phyloP scores from a whole-genome alignment of 352 stramenopile genomes.

The Pythium monospermum region DNA sequence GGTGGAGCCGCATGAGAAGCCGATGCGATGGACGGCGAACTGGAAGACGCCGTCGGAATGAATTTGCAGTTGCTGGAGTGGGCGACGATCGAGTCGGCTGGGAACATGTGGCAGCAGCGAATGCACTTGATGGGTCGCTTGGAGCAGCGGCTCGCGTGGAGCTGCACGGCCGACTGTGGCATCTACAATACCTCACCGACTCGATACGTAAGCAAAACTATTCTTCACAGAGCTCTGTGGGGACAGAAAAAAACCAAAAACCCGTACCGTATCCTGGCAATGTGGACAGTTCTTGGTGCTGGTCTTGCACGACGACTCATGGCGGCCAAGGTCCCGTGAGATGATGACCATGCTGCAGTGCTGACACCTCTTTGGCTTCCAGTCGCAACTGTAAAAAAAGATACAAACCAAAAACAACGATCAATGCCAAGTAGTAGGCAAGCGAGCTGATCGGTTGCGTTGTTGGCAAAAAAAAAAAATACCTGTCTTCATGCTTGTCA shows the following conservation, averaged over 20 bases:
- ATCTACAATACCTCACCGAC: constrained; percentile 32
- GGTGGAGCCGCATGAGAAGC: neutral
- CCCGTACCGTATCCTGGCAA: constrained; percentile 60
- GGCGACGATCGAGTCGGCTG: constrained; percentile 62
- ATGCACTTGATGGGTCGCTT: constrained; percentile 83
- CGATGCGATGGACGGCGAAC: neutral
- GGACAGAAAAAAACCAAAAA: no score
- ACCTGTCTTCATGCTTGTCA: constrained; percentile 62
- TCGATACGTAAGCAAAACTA: no score
- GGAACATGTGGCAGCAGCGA: constrained; percentile 72
- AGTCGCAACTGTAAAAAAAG: constrained; percentile 53
- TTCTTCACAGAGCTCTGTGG: no score
- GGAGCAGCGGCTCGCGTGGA: constrained; percentile 51
- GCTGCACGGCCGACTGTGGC: constrained; percentile 33
- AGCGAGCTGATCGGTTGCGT: no score
- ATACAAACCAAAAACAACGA: no score
- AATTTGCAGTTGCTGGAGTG: constrained; percentile 73
- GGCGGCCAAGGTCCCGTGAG: constrained; percentile 46
- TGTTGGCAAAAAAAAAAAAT: neutral
- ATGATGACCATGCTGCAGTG: constrained; percentile 85
- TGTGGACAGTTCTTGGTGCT: constrained; percentile 58
- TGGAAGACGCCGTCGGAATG: constrained; percentile 16
- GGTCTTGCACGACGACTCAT: constrained; percentile 67
- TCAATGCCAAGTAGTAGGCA: no score
- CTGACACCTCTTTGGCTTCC: constrained; percentile 71